Conservation (phyloP, 2,329 filamentous ascomycete species). For the Chaetomium strumarium region DNA sequence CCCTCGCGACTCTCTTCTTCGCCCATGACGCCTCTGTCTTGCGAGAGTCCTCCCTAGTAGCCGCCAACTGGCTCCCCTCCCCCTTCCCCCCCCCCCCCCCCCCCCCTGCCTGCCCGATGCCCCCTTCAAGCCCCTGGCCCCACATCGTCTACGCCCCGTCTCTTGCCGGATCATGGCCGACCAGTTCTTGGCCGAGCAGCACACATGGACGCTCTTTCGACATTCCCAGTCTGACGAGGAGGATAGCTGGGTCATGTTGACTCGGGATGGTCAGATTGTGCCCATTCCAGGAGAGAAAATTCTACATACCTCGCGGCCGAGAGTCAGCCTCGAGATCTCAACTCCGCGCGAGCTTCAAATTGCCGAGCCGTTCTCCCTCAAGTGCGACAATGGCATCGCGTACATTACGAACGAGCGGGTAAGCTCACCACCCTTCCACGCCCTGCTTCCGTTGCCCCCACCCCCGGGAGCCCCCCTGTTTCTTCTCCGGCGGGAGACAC, state of each 20-base stretch:
- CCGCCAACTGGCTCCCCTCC: constrained; percentile 7
- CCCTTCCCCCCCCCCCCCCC: constrained; percentile 3
- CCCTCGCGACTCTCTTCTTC: neutral
- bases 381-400: constrained; percentile 67
- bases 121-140: constrained; percentile 12
- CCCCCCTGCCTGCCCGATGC: constrained; percentile 6
- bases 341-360: constrained; percentile 61
- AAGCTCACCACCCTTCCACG: constrained; percentile 30
- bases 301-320: constrained; percentile 71
- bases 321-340: constrained; percentile 70
- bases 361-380: constrained; percentile 58
- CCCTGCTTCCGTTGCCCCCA: constrained; percentile 20
- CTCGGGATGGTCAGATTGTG: constrained; percentile 66
- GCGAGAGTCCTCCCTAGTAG: constrained; percentile 13
- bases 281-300: constrained; percentile 79
- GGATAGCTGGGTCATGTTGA: constrained; percentile 84
- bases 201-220: constrained; percentile 38
- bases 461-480: constrained; percentile 1
- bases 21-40: constrained; percentile 15
- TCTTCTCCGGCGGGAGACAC: constrained; percentile 12
- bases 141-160: constrained; percentile 9
- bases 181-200: constrained; percentile 28
- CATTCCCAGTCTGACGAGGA: constrained; percentile 45
- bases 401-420: constrained; percentile 85
- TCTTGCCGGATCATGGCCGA: constrained; percentile 34